A percentile compares a stretch with the other conserved stretches of the same genome.
Conservation (phyloP, 2,329 filamentous ascomycete species). For the Fusarium vanettenii region DNA sequence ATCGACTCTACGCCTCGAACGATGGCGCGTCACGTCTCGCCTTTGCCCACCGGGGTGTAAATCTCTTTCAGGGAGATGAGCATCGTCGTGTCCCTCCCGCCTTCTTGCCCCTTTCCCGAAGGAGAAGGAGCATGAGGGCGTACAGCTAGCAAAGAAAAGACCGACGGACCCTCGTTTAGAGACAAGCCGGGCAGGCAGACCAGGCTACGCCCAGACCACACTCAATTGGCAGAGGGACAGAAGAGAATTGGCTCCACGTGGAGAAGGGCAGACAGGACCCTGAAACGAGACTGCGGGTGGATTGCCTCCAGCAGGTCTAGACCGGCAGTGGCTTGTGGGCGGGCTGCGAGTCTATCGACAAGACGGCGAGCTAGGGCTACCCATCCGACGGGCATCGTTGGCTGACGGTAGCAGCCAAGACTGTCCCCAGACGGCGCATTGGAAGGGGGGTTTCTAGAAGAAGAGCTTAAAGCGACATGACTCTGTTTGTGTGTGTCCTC, state of each 20-base stretch:
- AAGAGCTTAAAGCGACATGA: slow-evolving; percentile 23
- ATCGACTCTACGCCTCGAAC: slow-evolving; percentile 2
- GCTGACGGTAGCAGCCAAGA: neutral
- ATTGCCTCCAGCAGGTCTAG: neutral
- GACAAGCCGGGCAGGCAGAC: neutral
- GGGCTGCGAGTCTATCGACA: neutral
- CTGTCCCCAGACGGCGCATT: neutral
- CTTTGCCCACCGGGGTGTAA: neutral
- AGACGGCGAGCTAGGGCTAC: neutral
- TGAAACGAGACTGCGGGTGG: slow-evolving; percentile 11
- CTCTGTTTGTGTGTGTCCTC: neutral
- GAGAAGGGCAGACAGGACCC: slow-evolving; percentile 2
- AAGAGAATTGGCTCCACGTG: neutral
- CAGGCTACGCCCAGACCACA: slow-evolving; percentile 18
- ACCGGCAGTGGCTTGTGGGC: neutral
- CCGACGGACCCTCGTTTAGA: neutral
- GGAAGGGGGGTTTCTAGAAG: slow-evolving; percentile 7
- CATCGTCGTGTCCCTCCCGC: slow-evolving; percentile 4
- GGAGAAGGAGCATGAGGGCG: slow-evolving; percentile 16
- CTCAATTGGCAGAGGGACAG: slow-evolving; percentile 1
- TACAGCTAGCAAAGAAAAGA: slow-evolving; percentile 1
- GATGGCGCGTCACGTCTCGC: slow-evolving; percentile 1
- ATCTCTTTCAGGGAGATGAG: slow-evolving; percentile 23
- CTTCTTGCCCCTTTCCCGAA: slow-evolving; percentile 4
- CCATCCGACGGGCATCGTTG: neutral